Conservation (phyloP, 2,329 filamentous ascomycete genomes). For the Plenodomus lindquistii region DNA sequence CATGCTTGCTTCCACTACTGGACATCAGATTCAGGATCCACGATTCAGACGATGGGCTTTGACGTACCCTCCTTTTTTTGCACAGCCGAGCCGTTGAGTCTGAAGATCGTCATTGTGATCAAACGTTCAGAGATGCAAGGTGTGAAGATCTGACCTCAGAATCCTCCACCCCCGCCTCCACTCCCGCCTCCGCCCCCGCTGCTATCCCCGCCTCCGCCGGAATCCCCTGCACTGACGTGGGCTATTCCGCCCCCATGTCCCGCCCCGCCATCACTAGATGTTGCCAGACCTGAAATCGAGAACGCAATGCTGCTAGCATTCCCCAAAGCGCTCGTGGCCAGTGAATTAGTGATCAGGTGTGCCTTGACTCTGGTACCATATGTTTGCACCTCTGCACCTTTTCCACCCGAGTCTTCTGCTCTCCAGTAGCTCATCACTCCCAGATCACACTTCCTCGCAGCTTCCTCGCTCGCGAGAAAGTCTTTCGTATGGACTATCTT, state of each 20-base stretch:
- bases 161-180: not conserved
- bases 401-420: not conserved
- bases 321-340: too few species aligned
- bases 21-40: too few species aligned
- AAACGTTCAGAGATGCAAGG: not conserved
- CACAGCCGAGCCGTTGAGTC: not conserved
- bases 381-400: constrained; percentile 7
- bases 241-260: not conserved
- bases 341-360: not conserved
- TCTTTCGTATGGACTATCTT: constrained; percentile 18
- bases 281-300: not conserved
- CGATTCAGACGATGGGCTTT: too few species aligned
- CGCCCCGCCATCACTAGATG: not conserved
- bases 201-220: too few species aligned
- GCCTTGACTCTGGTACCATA: not conserved
- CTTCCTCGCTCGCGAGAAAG: constrained; percentile 25
- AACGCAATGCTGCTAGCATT: not conserved
- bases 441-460: constrained; percentile 24
- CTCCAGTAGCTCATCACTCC: constrained; percentile 33
- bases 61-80: too few species aligned
- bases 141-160: not conserved
- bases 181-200: too few species aligned
- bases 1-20: too few species aligned
- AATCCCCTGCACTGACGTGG: not conserved
- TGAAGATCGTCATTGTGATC: not conserved